These are phyloP conservation scores for Metschnikowia lunata DNA, from an alignment of 805 yeast genomes.

Conservation along the genomic window DNA sequence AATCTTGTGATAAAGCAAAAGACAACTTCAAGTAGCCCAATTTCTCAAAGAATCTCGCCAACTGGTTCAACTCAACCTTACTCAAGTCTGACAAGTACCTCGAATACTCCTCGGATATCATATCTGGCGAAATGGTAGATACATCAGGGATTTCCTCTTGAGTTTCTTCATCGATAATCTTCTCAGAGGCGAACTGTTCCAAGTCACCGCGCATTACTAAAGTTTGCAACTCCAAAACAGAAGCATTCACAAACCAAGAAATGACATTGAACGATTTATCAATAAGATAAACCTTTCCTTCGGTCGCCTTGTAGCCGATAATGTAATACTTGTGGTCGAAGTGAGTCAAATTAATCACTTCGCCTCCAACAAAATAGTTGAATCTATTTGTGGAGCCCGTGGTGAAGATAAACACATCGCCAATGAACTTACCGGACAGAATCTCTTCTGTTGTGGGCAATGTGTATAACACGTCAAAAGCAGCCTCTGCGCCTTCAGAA, in stretches of 20 bases:
- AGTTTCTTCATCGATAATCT: slow-evolving; percentile 32
- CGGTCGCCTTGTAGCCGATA: slow-evolving; percentile 80
- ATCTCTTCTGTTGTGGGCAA: slow-evolving; percentile 64
- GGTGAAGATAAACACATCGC: slow-evolving; percentile 93
- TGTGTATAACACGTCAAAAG: slow-evolving; percentile 82
- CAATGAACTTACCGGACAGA: slow-evolving; percentile 92
- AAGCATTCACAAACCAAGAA: slow-evolving; percentile 74
- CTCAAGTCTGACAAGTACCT: slow-evolving; percentile 54
- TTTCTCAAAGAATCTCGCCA: slow-evolving; percentile 89
- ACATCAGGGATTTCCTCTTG: slow-evolving; percentile 38
- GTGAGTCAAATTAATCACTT: slow-evolving; percentile 86
- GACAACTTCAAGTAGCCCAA: slow-evolving; percentile 88
- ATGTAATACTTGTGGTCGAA: slow-evolving; percentile 84
- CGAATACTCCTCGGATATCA: slow-evolving; percentile 48
- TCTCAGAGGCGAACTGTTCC: slow-evolving; percentile 49
- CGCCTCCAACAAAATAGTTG: slow-evolving; percentile 93
- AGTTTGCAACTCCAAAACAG: slow-evolving; percentile 93
- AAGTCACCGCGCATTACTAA: slow-evolving; percentile 91
- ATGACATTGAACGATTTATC: slow-evolving; percentile 85
- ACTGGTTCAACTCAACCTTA: slow-evolving; percentile 64
- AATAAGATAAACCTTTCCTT: slow-evolving; percentile 81
- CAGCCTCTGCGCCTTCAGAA: slow-evolving; percentile 85
- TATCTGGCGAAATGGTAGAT: slow-evolving; percentile 46
- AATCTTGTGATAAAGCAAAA: slow-evolving; percentile 73
- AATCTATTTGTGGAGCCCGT: slow-evolving; percentile 76